These are phyloP conservation scores for Trichoderma semiorbis DNA, from an alignment of 2,329 filamentous ascomycete genomes.

Conservation along the genomic window DNA sequence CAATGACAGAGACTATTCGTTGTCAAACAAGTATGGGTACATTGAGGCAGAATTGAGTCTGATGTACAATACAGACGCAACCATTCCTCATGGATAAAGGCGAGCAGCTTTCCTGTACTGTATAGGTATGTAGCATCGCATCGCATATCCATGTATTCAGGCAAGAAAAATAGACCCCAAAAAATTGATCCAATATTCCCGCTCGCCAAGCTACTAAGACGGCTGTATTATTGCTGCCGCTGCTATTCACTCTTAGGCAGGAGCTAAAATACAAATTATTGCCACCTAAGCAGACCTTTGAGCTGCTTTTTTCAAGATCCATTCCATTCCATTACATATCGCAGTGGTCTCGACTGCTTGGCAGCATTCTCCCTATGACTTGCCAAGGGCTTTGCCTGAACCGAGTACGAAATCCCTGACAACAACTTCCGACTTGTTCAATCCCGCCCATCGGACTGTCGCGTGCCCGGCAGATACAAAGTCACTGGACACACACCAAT, in stretches of 20 bases:
- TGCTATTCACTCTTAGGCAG: not conserved
- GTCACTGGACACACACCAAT: not conserved
- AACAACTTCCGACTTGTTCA: not conserved
- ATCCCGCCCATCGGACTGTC: not conserved
- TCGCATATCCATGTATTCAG: not conserved
- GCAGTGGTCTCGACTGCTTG: not conserved
- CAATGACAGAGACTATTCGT: not conserved
- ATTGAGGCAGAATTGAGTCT: not conserved
- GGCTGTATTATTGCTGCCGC: not conserved
- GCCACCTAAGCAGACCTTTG: not conserved
- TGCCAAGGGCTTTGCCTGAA: not conserved
- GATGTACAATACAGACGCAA: not conserved
- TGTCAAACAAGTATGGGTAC: not conserved
- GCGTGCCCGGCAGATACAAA: not conserved
- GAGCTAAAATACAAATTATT: not conserved
- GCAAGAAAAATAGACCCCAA: not conserved
- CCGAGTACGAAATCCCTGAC: not conserved
- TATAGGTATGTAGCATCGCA: not conserved
- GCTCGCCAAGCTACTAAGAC: not conserved
- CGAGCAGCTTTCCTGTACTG: not conserved
- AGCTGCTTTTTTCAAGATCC: not conserved
- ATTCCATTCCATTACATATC: not conserved
- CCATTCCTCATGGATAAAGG: not conserved
- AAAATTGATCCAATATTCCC: not conserved
- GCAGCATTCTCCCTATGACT: not conserved